Evolutionary conservation across 164 flowering plant species (phyloP), one percentile per base, ranked within the genome.

Genomic region (Nymphaea thermarum): DNA sequence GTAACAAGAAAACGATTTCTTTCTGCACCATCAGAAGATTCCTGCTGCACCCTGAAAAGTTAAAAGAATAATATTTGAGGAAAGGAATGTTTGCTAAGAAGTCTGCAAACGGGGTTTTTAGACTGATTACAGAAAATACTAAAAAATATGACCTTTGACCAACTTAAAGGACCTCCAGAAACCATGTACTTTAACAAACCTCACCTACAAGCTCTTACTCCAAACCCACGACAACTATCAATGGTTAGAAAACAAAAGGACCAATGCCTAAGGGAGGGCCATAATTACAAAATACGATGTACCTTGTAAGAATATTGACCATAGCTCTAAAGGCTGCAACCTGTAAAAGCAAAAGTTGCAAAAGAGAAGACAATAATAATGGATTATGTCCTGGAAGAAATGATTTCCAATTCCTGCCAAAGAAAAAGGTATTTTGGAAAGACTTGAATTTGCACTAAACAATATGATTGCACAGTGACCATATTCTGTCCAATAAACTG

Each of bases 301-400:
- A 92, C 99, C 99, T 69, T 43, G 99, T 95, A 66, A 95, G 79
- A 72, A 95, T 91, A 77, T 92, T 92, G 66, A 92, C 98, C 93
- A 92, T 90, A 61, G 99, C 99, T 80, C 99, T 90, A 80, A 95
- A 95, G 64, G 99, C 99, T 63, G 99, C 99, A 79, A 95, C 98
- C 99, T 95, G 82, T 73, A 77, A 42, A 59, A 65, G 60, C 17
- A 42, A 67, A 57, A 59, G 60, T 4, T 8, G 42, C 15, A 53
- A 66, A 60, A 43, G 43, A 67, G 61, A 44, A 42, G 3, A 67
- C 12, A 25, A 47, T 7, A 5, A 60, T 16, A 25, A 18, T 45
- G 42, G 16, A 67, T 67, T 2, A 10, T 25, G 36, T 25, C 36
- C 36, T 25, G 36, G 36, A 25, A 25, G 36, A 25, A 25, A 25